A percentile compares a stretch with the other conserved stretches of the same genome.
Evolutionary conservation across 2,329 filamentous ascomycete genomes (phyloP).

Genomic region (Microascus cirrosus): DNA sequence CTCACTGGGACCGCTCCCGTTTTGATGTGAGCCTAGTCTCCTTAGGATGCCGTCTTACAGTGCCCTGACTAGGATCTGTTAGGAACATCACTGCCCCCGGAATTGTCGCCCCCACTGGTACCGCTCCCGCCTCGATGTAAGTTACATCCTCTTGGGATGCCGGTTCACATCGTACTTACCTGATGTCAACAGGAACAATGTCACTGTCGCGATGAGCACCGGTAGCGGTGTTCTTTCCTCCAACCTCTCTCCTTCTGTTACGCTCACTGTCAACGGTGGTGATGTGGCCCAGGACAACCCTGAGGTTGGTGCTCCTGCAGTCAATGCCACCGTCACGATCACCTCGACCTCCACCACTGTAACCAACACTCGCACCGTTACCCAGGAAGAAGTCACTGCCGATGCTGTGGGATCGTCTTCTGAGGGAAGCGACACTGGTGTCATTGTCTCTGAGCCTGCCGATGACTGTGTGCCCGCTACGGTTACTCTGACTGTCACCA

Average conservation of each 20-base stretch:
- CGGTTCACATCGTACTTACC: neutral
- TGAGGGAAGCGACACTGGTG: neutral
- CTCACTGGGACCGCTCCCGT: neutral
- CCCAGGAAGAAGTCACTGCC: neutral
- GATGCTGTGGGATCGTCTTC: neutral
- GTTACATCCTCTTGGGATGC: neutral
- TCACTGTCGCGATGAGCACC: neutral
- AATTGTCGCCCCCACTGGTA: neutral
- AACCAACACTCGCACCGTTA: neutral
- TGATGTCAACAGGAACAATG: neutral
- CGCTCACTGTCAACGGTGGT: neutral
- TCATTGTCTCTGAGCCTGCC: neutral
- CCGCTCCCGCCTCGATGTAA: neutral
- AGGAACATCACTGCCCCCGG: neutral
- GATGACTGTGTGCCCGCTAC: neutral
- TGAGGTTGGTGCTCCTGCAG: neutral
- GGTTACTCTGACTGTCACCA: neutral
- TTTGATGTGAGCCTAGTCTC: neutral
- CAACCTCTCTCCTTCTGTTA: neutral
- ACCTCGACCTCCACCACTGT: neutral
- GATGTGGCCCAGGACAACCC: neutral
- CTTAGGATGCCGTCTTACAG: neutral
- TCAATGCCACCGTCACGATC: neutral
- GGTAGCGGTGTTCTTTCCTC: neutral
- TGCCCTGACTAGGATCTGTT: neutral